Base-by-base conservation (phyloP, 768 basidiomycete species). In the Trametes meyenii region DNA sequence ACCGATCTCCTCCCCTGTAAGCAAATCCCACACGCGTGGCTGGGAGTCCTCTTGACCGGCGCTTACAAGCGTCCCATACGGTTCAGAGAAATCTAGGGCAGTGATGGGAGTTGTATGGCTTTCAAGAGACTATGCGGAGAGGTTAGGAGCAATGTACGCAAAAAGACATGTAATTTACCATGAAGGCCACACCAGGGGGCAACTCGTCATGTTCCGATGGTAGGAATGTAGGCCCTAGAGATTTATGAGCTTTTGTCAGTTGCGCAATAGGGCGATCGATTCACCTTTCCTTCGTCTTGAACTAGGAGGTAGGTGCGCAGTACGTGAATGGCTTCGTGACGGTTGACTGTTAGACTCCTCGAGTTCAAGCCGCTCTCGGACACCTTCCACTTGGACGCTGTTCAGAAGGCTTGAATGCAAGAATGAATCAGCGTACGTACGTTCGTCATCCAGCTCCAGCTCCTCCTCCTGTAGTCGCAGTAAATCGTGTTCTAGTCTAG, bases 201-300 rank as follows among this genome's bases (percentile, higher is more conserved):
- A 99, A 80, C 55, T 97, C 94, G 67, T 95, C 94, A 67, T 99
- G 97, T 72, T 98, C 97, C 17, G 95, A 97, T 4, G 97, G 97
- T 49, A 99, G 73, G 79, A 99, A 98, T 17, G 92, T 92, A 0
- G 96, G 96, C 2, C 96, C 96, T 89, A 33, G 61, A 43, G 24
- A 54, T 42, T 46, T 42, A 58, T 61, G 12, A n/a, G 44, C 24
- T 19, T 29, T 16, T 16, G n/a, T 4, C 8, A 5, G 5, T 14
- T 3, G 13, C 0, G 5, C 7, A 35, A 12, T 17, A 26, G 16
- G 2, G 5, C 3, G 10, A 24, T 7, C 23, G 14, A 53, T 53
- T 26, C 62, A 86, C 86, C 87, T 82, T 87, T 90, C 54, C 88
- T 80, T 68, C 90, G 76, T 46, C 90, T 83, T 29, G 89, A 88